These are phyloP conservation scores for Albugo laibachii DNA, from an alignment of 352 stramenopile genomes.

Conservation along the genomic window DNA sequence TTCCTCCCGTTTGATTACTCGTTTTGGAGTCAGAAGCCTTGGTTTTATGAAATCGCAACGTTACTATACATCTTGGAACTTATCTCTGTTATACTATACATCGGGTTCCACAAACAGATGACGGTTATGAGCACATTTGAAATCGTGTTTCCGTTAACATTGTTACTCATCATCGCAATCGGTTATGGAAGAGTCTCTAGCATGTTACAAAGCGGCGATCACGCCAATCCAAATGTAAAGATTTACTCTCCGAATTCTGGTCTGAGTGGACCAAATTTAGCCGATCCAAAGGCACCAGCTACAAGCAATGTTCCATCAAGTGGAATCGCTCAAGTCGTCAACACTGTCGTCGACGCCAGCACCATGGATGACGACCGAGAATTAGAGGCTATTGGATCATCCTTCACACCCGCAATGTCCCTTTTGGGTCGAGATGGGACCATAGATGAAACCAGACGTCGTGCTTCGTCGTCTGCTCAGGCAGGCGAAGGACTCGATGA, in stretches of 20 bases:
- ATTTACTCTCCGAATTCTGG: slow-evolving; percentile 23
- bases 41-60: neutral
- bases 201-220: slow-evolving; percentile 35
- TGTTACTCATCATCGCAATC: slow-evolving; percentile 42
- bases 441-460: too few species aligned
- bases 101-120: neutral
- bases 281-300: too few species aligned
- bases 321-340: too few species aligned
- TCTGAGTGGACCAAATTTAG: too few species aligned
- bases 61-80: neutral
- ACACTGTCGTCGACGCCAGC: too few species aligned
- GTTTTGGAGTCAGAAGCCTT: slow-evolving; percentile 55
- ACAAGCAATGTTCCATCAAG: too few species aligned
- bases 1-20: slow-evolving; percentile 48
- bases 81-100: neutral
- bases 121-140: slow-evolving; percentile 49
- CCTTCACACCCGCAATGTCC: too few species aligned
- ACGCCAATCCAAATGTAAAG: slow-evolving; percentile 22
- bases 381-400: too few species aligned
- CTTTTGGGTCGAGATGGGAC: too few species aligned
- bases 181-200: slow-evolving; percentile 62
- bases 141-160: slow-evolving; percentile 27
- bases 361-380: too few species aligned
- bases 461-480: too few species aligned
- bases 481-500: slow-evolving; percentile 11